Base-by-base conservation (phyloP, 768 basidiomycete species). In the Xerocomellus intermedius region DNA sequence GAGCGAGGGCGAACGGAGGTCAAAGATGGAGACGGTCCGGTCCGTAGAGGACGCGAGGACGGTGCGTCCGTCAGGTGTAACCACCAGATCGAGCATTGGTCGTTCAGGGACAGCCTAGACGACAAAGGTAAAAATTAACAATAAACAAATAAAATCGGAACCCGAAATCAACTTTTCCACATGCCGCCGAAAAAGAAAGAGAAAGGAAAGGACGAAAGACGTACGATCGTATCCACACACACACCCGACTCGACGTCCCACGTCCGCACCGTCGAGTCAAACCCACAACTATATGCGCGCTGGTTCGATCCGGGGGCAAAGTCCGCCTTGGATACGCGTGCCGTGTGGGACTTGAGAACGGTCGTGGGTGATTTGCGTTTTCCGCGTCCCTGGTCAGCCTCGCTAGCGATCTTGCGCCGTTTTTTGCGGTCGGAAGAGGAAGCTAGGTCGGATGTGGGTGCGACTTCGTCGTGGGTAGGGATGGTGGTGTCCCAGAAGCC, bases 221-320 rank as follows among this genome's bases (percentile, higher is more conserved):
- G 50, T 59, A 91, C 89, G 42, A 90, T 83, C 1, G 89, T 91
- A 42, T 80, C 68, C 0, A 78, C 75, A 55, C 88, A 93, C 6
- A 91, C 72, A 3, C 89, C 92, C 37, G 76, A 79, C 61, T 91
- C 88, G 4, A 87, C 76, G 64, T 97, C 93, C 96, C 96, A 99
- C 2, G 79, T 75, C 22, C 93, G 79, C 6, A 98, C 84, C 0
- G 92, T 92, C 28, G 94, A 96, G 71, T 97, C 95, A 66, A 92
- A 91, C 0, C 91, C 90, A 64, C 86, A 87, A 61, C 89, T 92
- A 58, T 85, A 83, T 28, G 86, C 94, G 52, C 71, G 57, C 48
- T 65, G 49, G 38, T 58, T 66, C 19, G 62, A 66, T 48, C 72
- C 77, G 4, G 67, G 65, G 12, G 72, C 70, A 73, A 90, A 95